Percentiles rank a stretch among this genome's conserved stretches.
Conservation (phyloP, 176 grass and related monocot genomes). For the Saccharum officinarum region DNA sequence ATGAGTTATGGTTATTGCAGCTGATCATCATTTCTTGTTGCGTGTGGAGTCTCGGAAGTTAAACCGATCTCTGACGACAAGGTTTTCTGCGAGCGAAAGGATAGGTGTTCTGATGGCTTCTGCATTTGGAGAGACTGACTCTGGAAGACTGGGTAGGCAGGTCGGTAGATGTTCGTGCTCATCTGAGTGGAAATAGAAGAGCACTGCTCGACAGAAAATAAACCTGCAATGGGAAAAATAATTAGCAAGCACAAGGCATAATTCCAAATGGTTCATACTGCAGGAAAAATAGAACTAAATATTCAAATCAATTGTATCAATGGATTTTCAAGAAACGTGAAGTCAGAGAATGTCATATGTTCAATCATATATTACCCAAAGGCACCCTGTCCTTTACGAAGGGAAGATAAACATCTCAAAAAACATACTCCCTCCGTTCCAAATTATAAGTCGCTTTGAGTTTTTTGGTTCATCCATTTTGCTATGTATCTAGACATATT, state of each 20-base stretch:
- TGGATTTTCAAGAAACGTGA: neutral
- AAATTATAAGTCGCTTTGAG: no score
- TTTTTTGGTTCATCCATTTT: no score
- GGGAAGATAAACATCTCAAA: neutral
- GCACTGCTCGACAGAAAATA: slow-evolving; percentile 93
- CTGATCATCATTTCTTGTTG: slow-evolving; percentile 54
- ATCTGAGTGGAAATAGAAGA: slow-evolving; percentile 57
- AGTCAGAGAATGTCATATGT: neutral
- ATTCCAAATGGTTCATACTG: neutral
- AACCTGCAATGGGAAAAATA: slow-evolving; percentile 59
- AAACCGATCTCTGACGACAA: slow-evolving; percentile 69
- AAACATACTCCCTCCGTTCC: neutral
- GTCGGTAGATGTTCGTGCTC: slow-evolving; percentile 56
- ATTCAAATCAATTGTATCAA: neutral
- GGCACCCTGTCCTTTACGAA: neutral
- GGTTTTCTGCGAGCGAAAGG: slow-evolving; percentile 71
- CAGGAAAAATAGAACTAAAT: neutral
- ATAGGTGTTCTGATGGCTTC: slow-evolving; percentile 60
- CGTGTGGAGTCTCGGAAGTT: slow-evolving; percentile 45
- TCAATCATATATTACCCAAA: slow-evolving; percentile 7
- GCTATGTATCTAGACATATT: no score
- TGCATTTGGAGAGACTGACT: slow-evolving; percentile 62
- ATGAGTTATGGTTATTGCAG: slow-evolving; percentile 38
- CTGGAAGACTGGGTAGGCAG: slow-evolving; percentile 81
- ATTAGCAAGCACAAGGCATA: neutral